Base-by-base conservation (phyloP, 2,329 filamentous ascomycete species). In the Ambrosiella xylebori region DNA sequence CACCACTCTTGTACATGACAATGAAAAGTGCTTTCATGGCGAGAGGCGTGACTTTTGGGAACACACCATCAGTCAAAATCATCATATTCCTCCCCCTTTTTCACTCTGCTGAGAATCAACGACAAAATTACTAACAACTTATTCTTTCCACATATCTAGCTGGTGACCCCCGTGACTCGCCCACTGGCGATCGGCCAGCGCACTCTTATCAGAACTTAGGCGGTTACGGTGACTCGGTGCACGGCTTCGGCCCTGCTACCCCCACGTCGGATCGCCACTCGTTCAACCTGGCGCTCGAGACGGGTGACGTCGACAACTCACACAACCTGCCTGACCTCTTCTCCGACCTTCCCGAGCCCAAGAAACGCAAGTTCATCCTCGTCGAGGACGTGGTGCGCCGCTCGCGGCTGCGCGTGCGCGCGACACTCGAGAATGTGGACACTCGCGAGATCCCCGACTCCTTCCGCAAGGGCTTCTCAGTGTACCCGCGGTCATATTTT, bases 381-480 rank as follows among this genome's bases (percentile, higher is more conserved):
- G 89, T 97, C 36, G 90, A 96, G 63, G 91, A 97, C 68, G 83
- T 81, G 56, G 85, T 89, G 62, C 84, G 88, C 40, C 85, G 85
- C 56, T 84, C 81, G 55, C 81, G 89, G 47, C 83, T 96, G 1
- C 84, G 91, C 13, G 90, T 97, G 51, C 85, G 90, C 61, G 90
- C 96, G 56, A 93, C 86, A 62, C 81, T 98, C n/a, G 88, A 96
- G 66, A 83, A 84, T 50, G 89, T 96, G 64, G 86, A 96, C 68
- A 94, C 93, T 73, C 85, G 90, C 66, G 91, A 97, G 70, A 95
- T 97, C 66, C 91, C 91, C 1, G 91, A 97, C 69, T 93, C 88
- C 13, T 96, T 95, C 73, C 86, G 91, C 63, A 89, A 89, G 71
- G 82, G 80, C 58, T 91, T 91, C 65, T 88, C 87, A 8, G 90